Conservation (phyloP, 306 rosid genomes). For the Dryas alaskensis region DNA sequence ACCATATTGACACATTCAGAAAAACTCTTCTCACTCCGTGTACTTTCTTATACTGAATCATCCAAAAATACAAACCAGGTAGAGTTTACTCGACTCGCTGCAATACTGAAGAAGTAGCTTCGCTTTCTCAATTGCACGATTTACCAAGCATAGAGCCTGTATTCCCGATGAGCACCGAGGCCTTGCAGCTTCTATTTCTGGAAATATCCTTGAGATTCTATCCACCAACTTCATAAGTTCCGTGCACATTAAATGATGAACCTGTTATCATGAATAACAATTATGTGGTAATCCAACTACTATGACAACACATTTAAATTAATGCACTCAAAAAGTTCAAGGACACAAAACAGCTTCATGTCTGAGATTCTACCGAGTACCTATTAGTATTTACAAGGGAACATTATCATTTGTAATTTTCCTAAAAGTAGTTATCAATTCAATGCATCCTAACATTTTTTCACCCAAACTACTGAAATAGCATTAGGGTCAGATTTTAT, state of each 20-base stretch:
- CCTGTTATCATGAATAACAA: conserved; percentile 48
- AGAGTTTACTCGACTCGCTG: conserved; percentile 75
- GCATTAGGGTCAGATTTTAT: neutral
- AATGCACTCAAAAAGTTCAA: conserved; percentile 8
- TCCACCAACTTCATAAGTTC: conserved; percentile 54
- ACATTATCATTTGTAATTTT: neutral
- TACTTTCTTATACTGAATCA: conserved; percentile 18
- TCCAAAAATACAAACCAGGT: conserved; percentile 59
- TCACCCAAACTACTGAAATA: neutral
- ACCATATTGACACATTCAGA: neutral
- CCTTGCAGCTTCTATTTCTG: conserved; percentile 68
- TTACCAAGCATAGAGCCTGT: conserved; percentile 56
- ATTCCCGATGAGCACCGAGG: conserved; percentile 76
- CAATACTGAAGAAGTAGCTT: conserved; percentile 55
- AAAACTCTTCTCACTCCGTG: conserved; percentile 5
- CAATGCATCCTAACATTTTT: neutral
- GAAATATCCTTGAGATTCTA: conserved; percentile 52
- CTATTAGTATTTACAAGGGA: neutral
- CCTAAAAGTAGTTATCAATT: neutral
- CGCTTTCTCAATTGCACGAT: conserved; percentile 48
- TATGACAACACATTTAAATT: conserved; percentile 18
- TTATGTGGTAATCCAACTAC: conserved; percentile 17
- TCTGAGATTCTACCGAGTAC: conserved; percentile 7
- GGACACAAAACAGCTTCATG: neutral
- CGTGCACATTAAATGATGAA: conserved; percentile 58